These are phyloP conservation scores for Penicillium steckii DNA, from an alignment of 495 filamentous ascomycete genomes.

Conservation along the genomic window DNA sequence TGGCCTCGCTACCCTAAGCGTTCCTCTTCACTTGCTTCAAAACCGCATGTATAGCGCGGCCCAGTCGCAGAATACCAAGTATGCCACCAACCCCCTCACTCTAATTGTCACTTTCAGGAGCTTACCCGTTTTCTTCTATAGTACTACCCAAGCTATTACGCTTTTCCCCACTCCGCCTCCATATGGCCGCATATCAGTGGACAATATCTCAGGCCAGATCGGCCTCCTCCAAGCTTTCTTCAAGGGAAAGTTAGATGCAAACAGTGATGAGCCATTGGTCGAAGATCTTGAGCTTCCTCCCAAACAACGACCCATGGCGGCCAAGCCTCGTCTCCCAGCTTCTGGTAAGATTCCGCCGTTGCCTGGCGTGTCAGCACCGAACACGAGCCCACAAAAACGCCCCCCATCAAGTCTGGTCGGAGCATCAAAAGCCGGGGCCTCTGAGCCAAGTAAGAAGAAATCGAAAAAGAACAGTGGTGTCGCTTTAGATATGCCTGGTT, in stretches of 20 bases:
- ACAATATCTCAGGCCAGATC: conserved; percentile 75
- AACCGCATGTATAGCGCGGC: conserved; percentile 81
- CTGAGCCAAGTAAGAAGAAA: conserved; percentile 50
- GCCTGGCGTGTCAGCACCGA: conserved; percentile 28
- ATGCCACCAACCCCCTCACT: conserved; percentile 21
- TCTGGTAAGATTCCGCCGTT: conserved; percentile 79
- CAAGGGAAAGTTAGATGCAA: conserved; percentile 78
- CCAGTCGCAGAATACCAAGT: conserved; percentile 70
- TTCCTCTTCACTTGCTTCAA: conserved; percentile 92
- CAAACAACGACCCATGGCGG: conserved; percentile 81
- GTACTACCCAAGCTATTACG: conserved; percentile 46
- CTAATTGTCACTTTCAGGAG: not conserved
- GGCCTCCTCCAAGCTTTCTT: conserved; percentile 88
- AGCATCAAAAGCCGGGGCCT: conserved; percentile 21
- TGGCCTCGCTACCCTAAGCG: conserved; percentile 78
- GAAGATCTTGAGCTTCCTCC: conserved; percentile 94
- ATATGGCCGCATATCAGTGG: conserved; percentile 74
- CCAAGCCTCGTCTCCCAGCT: conserved; percentile 77
- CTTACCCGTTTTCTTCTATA: conserved; percentile 1
- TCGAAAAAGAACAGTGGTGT: conserved; percentile 45
- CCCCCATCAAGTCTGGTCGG: conserved; percentile 44
- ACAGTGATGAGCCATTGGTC: conserved; percentile 75
- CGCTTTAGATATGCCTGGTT: conserved; percentile 29
- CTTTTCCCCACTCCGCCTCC: conserved; percentile 60
- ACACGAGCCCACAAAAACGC: conserved; percentile 78